Percentiles rank a stretch among this genome's conserved stretches.
Evolutionary conservation across 2,329 filamentous ascomycete genomes (phyloP).

Genomic region (Aureobasidium sp.): DNA sequence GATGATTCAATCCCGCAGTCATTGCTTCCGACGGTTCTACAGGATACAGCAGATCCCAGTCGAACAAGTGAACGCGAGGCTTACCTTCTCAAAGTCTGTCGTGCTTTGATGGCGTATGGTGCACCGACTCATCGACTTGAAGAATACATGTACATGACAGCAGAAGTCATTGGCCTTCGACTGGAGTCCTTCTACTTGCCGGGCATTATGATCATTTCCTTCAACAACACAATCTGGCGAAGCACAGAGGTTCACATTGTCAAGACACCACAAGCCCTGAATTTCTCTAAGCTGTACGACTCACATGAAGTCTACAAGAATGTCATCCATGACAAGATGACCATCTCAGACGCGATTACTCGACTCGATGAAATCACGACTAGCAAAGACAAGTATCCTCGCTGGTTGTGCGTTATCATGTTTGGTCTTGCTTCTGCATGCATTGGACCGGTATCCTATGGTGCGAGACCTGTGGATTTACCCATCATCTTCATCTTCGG

Average conservation of each 20-base stretch:
- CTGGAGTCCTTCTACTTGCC: conserved; percentile 79
- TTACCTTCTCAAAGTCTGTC: neutral
- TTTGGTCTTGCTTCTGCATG: conserved; percentile 64
- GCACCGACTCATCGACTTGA: conserved; percentile 42
- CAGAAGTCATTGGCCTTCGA: conserved; percentile 74
- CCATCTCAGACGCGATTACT: conserved; percentile 56
- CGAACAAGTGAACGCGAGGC: neutral
- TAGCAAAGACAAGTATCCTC: conserved; percentile 40
- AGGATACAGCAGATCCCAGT: neutral
- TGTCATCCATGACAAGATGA: conserved; percentile 62
- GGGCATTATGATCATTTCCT: conserved; percentile 83
- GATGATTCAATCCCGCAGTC: neutral
- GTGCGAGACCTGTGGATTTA: conserved; percentile 63
- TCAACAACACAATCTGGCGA: conserved; percentile 50
- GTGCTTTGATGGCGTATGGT: neutral
- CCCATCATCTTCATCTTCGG: conserved; percentile 66
- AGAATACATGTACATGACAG: conserved; percentile 78
- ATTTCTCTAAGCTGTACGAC: conserved; percentile 62
- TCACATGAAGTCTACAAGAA: conserved; percentile 66
- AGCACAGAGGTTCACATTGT: conserved; percentile 49
- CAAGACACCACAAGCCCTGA: conserved; percentile 53
- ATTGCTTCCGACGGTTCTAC: neutral
- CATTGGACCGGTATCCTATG: conserved; percentile 68
- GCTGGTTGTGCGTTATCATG: conserved; percentile 45
- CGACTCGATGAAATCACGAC: conserved; percentile 52